Evolutionary conservation across 2,329 filamentous ascomycete genomes (phyloP).

Genomic region (Macrophomina phaseolina): DNA sequence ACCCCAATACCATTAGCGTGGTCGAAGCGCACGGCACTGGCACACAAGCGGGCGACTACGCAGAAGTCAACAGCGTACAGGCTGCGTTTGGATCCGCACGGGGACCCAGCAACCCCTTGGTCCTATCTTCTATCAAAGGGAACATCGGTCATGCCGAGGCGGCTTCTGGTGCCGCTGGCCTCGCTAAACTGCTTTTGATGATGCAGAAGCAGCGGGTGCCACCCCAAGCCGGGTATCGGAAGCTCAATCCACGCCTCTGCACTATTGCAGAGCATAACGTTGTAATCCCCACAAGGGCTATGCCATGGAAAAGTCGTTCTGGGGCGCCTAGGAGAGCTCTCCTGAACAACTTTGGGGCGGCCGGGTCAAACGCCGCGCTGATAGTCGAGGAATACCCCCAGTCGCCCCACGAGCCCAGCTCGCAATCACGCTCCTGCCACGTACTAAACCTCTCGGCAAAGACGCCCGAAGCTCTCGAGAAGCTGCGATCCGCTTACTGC

Average conservation of each 20-base stretch:
- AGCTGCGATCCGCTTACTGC: background rate
- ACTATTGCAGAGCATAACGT: constrained; percentile 29
- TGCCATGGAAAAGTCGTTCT: constrained; percentile 28
- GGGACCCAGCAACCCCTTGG: background rate
- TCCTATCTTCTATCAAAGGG: constrained; percentile 34
- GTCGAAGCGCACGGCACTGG: constrained; percentile 59
- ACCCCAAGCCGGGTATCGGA: constrained; percentile 31
- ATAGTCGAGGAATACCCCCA: constrained; percentile 11
- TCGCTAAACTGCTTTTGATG: constrained; percentile 39
- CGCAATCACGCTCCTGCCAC: background rate
- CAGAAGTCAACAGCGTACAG: constrained; percentile 33
- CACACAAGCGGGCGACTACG: constrained; percentile 57
- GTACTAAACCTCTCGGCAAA: background rate
- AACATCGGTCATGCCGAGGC: constrained; percentile 41
- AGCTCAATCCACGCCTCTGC: constrained; percentile 32
- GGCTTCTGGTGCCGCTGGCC: constrained; percentile 35
- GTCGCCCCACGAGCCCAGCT: too few relatives aligned
- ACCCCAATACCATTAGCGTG: constrained; percentile 23
- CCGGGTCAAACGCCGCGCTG: constrained; percentile 33
- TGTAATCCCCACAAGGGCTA: constrained; percentile 23
- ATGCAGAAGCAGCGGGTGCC: constrained; percentile 32
- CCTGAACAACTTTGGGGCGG: constrained; percentile 37
- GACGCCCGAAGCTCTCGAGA: background rate
- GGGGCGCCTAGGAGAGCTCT: constrained; percentile 25
- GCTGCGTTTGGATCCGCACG: background rate